A percentile compares a stretch with the other conserved stretches of the same genome.
phyloP scores from a whole-genome alignment of 2,329 filamentous ascomycete species.

The Calonectria pauciramosa region DNA sequence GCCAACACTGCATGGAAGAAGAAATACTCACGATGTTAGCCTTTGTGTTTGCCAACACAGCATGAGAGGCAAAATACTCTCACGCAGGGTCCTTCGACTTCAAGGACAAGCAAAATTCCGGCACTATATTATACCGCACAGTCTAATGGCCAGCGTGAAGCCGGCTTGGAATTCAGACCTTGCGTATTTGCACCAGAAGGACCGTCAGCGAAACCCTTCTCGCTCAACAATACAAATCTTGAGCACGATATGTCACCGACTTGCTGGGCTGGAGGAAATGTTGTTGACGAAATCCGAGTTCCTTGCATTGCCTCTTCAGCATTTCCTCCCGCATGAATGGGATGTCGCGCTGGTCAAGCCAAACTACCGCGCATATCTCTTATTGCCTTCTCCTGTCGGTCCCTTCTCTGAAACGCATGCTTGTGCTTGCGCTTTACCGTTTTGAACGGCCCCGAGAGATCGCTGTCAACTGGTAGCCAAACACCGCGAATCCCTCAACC shows the following conservation, averaged over 20 bases:
- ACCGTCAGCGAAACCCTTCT: no score
- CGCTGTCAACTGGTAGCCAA: no score
- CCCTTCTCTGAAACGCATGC: background rate
- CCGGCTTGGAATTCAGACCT: no score
- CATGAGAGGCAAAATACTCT: background rate
- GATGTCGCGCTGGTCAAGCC: background rate
- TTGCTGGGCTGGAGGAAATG: background rate
- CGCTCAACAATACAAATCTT: no score
- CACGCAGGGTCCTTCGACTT: background rate
- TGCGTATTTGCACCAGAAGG: no score
- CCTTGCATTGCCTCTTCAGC: background rate
- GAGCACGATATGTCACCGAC: background rate
- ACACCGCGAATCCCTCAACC: no score
- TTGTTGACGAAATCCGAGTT: background rate
- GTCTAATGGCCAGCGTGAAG: background rate
- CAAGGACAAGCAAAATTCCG: background rate
- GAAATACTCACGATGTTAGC: no score
- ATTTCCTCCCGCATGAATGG: no score
- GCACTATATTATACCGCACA: background rate
- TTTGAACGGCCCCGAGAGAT: no score
- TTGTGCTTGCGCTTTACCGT: no score
- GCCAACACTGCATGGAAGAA: background rate
- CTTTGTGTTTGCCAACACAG: no score
- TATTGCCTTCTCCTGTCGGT: background rate
- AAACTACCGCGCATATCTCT: background rate